Evolutionary conservation across 202 grass and related monocot species (phyloP).

Genomic region (Musa balbisiana): DNA sequence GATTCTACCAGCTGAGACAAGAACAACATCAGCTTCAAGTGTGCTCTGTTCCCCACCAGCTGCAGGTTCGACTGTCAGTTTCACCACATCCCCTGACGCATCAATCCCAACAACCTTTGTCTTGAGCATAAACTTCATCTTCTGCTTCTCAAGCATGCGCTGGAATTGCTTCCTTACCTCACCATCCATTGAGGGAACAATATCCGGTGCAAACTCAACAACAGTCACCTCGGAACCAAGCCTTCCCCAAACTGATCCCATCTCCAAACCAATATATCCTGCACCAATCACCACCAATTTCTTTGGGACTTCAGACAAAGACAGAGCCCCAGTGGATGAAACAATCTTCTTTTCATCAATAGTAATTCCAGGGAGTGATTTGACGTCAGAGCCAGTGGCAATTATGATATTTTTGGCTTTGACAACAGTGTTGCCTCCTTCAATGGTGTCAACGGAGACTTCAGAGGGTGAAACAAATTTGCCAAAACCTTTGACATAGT

Average conservation of each 20-base stretch:
- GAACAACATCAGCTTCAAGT: constrained; percentile 74
- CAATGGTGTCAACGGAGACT: constrained; percentile 81
- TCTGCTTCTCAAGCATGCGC: constrained; percentile 97
- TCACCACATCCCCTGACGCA: constrained; percentile 66
- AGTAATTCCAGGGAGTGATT: constrained; percentile 79
- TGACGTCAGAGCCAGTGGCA: constrained; percentile 91
- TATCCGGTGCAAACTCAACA: constrained; percentile 95
- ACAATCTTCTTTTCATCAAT: constrained; percentile 99
- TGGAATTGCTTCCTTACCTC: constrained; percentile 96
- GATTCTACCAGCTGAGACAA: constrained; percentile 69
- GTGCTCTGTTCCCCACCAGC: constrained; percentile 63
- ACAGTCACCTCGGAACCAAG: constrained; percentile 94
- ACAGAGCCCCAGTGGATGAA: constrained; percentile 93
- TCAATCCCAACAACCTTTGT: constrained; percentile 74
- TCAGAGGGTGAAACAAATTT: constrained; percentile 85
- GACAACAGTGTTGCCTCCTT: constrained; percentile 71
- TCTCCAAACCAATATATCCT: constrained; percentile 96
- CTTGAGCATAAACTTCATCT: constrained; percentile 99
- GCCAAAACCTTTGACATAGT: constrained; percentile 80
- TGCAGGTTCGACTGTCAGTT: constrained; percentile 68
- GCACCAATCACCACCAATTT: constrained; percentile 93
- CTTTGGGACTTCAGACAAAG: constrained; percentile 72
- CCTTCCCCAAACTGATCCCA: constrained; percentile 96
- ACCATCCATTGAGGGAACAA: constrained; percentile 95
- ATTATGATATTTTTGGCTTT: constrained; percentile 92